Base-by-base conservation (phyloP, 306 rosid species). In the Alnus glutinosa region DNA sequence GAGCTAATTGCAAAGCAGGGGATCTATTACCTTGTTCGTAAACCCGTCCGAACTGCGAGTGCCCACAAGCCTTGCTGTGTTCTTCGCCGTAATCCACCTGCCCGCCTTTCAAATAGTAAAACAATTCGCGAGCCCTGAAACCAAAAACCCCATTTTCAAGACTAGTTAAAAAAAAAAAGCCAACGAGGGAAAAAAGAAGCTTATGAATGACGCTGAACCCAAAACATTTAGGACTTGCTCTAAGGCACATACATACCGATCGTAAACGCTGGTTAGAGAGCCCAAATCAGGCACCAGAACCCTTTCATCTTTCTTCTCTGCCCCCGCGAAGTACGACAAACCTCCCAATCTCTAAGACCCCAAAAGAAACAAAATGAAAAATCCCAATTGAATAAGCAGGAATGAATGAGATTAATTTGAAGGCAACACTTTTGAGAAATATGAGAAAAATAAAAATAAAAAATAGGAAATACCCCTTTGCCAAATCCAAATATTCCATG, bases 241-340 rank as follows among this genome's bases (percentile, higher is more conserved):
- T 32, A 18, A 68, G 48, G 5, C 72, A 44, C 32, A n/a, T 16
- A 67, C 89, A 58, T 49, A 91, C 99, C 99, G 87, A 69, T 96
- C 99, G 55, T 96, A 83, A 81, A 96, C 54, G 75, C 99, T 93
- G 52, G 99, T 96, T 37, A 96, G 70, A 73, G 99, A 96, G 8
- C 99, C 99, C 86, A 96, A 89, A 91, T 96, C 99, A 69, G 99
- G 99, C 5, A 96, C 99, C 23, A 96, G 97, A 81, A 93, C 99
- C 84, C 96, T 90, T 18, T 90, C 96, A 83, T 93, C 99, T 55
- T 88, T 96, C 93, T 93, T 93, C 92, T 96, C 99, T 3, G 99
- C 99, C 75, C 99, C 99, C 16, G 81, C 99, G 70, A 96, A 96
- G 76, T 96, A 96, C 7, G 99, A 96, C 36, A 93, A 81, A 58